Evolutionary conservation across 768 basidiomycete species (phyloP), one percentile per base, ranked within the genome.

Genomic region (Tricholoma matsutake): DNA sequence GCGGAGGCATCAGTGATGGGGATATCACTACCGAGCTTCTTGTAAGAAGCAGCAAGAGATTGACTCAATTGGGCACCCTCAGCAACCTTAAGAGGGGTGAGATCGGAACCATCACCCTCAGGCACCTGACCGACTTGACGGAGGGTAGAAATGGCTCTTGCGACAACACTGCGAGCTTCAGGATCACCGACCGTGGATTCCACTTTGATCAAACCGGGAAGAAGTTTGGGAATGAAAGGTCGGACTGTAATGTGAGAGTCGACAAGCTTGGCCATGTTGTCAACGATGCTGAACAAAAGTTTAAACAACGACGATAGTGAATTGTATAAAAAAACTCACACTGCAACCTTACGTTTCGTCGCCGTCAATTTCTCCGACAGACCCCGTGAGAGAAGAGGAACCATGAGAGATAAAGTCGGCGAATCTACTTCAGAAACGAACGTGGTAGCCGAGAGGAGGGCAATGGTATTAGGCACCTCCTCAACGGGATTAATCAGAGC

Each of bases 391-490:
- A 98, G 81, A 18, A 98, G 88, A 71, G 96, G 96, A 62, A 96
- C 96, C 94, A 98, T 97, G 67, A 98, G 87, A 68, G 96, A 97
- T 67, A 98, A 89, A 66, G 96, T 97, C 59, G 95, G 85, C 54
- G 95, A 94, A 70, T 97, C 96, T 78, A 98, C 96, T 83, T 98
- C 96, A 56, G 96, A 93, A 92, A 98, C 96, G 88, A 97, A 98
- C 76, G 96, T 98, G 78, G 96, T 98, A 61, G 96, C 87, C 77
- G 96, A 94, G 78, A 97, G 94, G 79, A 96, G 91, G 64, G 84
- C 84, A 70, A 98, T 92, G 71, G 95, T 97, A 69, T 87, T 89
- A 70, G 96, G 92, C 61, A 98, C 96, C 87, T 99, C 97, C 82
- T 99, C 96, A 65, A 97, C 94, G 69, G 97, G 97, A 84, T 99